phyloP scores from a whole-genome alignment of 192 early-diverging fungal species.

The Coemansia sp. region DNA sequence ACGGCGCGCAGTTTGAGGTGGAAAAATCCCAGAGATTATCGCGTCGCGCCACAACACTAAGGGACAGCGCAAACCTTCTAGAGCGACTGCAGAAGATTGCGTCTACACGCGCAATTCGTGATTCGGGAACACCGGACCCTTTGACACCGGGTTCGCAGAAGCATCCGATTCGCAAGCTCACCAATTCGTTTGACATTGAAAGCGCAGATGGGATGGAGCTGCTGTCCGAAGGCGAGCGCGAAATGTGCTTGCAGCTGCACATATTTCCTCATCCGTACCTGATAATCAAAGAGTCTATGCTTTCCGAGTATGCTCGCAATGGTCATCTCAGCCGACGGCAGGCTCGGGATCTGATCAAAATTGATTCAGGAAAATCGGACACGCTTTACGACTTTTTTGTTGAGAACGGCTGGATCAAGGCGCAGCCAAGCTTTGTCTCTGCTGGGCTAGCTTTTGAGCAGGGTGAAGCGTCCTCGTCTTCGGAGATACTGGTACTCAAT shows the following conservation, averaged over 20 bases:
- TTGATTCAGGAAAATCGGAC: constrained; percentile 88
- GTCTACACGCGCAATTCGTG: constrained; percentile 20
- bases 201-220: constrained; percentile 86
- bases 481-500: background rate
- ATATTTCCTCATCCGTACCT: constrained; percentile 89
- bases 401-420: constrained; percentile 88
- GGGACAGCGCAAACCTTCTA: constrained; percentile 51
- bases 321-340: constrained; percentile 74
- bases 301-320: constrained; percentile 78
- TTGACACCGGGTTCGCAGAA: constrained; percentile 1
- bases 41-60: constrained; percentile 47
- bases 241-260: constrained; percentile 79
- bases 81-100: constrained; percentile 47
- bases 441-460: background rate
- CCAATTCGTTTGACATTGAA: constrained; percentile 71
- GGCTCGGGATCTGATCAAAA: constrained; percentile 85
- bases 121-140: constrained; percentile 2
- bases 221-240: constrained; percentile 75
- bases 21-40: constrained; percentile 61
- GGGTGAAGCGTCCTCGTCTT: background rate
- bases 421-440: constrained; percentile 18
- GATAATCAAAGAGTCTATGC: constrained; percentile 88
- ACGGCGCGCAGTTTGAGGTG: constrained; percentile 76
- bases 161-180: constrained; percentile 22
- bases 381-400: constrained; percentile 93